A percentile compares a stretch with the other conserved stretches of the same genome.
phyloP scores from a whole-genome alignment of 768 basidiomycete genomes.

The Fomitopsis pulvina region DNA sequence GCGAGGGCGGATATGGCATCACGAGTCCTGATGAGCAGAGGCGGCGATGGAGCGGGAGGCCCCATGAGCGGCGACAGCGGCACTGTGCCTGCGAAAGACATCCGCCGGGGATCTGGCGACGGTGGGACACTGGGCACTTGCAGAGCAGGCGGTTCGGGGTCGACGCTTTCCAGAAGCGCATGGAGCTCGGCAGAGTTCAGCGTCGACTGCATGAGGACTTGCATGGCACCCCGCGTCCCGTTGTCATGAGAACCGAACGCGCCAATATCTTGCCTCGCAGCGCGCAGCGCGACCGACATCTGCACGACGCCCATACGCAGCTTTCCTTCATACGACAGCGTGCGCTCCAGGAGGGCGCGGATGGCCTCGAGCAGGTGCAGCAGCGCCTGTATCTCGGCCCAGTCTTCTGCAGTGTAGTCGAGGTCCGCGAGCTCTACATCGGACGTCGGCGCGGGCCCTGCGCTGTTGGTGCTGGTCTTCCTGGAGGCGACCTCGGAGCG shows the following conservation, averaged over 20 bases:
- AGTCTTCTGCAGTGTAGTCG: slow-evolving; percentile 84
- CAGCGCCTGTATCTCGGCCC: slow-evolving; percentile 77
- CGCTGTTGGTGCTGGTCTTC: slow-evolving; percentile 10
- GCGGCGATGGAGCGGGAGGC: slow-evolving; percentile 16
- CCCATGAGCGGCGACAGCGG: slow-evolving; percentile 13
- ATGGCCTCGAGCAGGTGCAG: slow-evolving; percentile 82
- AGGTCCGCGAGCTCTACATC: slow-evolving; percentile 68
- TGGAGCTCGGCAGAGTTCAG: slow-evolving; percentile 80
- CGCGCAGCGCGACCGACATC: slow-evolving; percentile 51
- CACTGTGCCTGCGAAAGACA: slow-evolving; percentile 10
- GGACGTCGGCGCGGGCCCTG: slow-evolving; percentile 18
- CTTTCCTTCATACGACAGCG: slow-evolving; percentile 63
- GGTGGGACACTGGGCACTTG: slow-evolving; percentile 12
- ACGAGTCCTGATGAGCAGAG: slow-evolving; percentile 49
- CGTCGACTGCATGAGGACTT: slow-evolving; percentile 75
- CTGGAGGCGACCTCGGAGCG: slow-evolving; percentile 41
- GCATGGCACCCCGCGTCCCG: slow-evolving; percentile 58
- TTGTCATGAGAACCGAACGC: slow-evolving; percentile 42
- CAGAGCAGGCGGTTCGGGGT: slow-evolving; percentile 30
- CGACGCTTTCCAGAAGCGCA: slow-evolving; percentile 47
- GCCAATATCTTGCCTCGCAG: slow-evolving; percentile 46
- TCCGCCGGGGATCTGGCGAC: slow-evolving; percentile 25
- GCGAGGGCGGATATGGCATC: slow-evolving; percentile 59
- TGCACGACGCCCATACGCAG: slow-evolving; percentile 53
- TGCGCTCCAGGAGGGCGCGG: slow-evolving; percentile 61